These are phyloP conservation scores for Colletotrichum tabaci DNA, from an alignment of 2,329 filamentous ascomycete genomes.

Conservation along the genomic window DNA sequence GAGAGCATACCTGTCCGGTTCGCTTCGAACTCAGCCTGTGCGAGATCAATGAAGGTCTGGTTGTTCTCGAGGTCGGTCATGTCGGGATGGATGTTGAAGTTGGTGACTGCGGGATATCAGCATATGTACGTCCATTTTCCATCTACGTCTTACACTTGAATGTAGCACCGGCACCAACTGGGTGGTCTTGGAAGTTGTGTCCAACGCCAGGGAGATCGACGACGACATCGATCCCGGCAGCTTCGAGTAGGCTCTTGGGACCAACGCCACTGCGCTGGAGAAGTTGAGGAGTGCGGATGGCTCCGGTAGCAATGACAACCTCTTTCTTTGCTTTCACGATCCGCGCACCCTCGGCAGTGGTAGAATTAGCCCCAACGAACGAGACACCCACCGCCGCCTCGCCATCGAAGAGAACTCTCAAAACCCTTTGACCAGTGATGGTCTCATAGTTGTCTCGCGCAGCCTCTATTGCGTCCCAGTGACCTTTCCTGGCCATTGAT, in stretches of 20 bases:
- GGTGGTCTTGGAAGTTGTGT: slow-evolving; percentile 56
- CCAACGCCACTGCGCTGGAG: slow-evolving; percentile 61
- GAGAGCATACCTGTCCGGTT: slow-evolving; percentile 33
- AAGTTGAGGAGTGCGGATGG: slow-evolving; percentile 60
- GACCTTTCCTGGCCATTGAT: slow-evolving; percentile 49
- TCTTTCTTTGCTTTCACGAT: slow-evolving; percentile 51
- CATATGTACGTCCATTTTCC: no score
- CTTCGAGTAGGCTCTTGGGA: slow-evolving; percentile 49
- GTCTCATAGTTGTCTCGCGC: slow-evolving; percentile 43
- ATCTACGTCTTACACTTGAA: slow-evolving; percentile 39
- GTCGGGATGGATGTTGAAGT: slow-evolving; percentile 44
- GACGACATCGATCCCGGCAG: slow-evolving; percentile 65
- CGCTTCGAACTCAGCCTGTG: slow-evolving; percentile 38
- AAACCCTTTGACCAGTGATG: slow-evolving; percentile 50
- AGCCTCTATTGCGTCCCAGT: slow-evolving; percentile 47
- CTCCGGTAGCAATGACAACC: slow-evolving; percentile 59
- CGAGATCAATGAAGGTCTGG: slow-evolving; percentile 37
- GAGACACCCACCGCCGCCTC: slow-evolving; percentile 48
- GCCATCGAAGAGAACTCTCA: slow-evolving; percentile 55
- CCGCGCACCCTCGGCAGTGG: slow-evolving; percentile 27
- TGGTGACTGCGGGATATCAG: slow-evolving; percentile 37
- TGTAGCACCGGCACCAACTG: slow-evolving; percentile 40
- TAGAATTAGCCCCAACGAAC: slow-evolving; percentile 43
- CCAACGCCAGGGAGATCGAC: slow-evolving; percentile 65
- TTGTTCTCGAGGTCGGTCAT: slow-evolving; percentile 37